phyloP scores from a whole-genome alignment of 352 stramenopile species.

The Phytopythium kandeliae region DNA sequence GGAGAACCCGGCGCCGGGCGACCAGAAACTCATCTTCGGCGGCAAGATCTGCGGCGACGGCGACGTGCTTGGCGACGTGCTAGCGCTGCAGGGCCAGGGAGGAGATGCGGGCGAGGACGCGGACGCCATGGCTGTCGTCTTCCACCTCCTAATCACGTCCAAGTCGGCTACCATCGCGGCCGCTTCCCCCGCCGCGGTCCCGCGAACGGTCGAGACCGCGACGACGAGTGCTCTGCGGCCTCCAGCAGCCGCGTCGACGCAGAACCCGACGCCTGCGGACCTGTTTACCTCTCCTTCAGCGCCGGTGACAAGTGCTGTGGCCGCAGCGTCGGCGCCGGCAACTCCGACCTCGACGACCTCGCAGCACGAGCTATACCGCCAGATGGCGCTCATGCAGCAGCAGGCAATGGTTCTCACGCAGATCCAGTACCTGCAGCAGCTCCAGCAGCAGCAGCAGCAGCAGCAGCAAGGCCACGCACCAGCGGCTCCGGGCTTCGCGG shows the following conservation, averaged over 20 bases:
- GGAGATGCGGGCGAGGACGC: slow-evolving; percentile 16
- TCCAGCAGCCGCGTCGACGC: slow-evolving; percentile 2
- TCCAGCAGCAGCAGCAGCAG: slow-evolving; percentile 47
- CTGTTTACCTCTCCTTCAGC: slow-evolving; percentile 4
- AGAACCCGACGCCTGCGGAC: slow-evolving; percentile 2
- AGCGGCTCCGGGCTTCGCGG: slow-evolving; percentile 5
- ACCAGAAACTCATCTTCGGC: slow-evolving; percentile 85
- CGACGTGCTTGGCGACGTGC: slow-evolving; percentile 36
- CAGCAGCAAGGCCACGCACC: slow-evolving; percentile 19
- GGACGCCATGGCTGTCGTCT: slow-evolving; percentile 40
- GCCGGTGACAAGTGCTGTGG: slow-evolving; percentile 10
- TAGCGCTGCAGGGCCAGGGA: slow-evolving; percentile 32
- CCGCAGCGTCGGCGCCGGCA: slow-evolving; percentile 10
- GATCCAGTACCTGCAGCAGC: slow-evolving; percentile 77
- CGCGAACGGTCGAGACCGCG: slow-evolving; percentile 1
- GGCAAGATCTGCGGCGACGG: slow-evolving; percentile 80
- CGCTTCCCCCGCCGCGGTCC: background rate
- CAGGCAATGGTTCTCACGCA: slow-evolving; percentile 70
- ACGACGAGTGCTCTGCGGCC: slow-evolving; percentile 10
- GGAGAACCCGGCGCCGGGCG: slow-evolving; percentile 25
- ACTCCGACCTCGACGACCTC: slow-evolving; percentile 4
- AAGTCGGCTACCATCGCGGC: slow-evolving; percentile 13
- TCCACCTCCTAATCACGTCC: slow-evolving; percentile 64
- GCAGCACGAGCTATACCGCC: slow-evolving; percentile 48
- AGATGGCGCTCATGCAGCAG: slow-evolving; percentile 74